Percentiles rank a stretch among this genome's conserved stretches.
phyloP scores from a whole-genome alignment of 2,329 filamentous ascomycete genomes.

The Aspergillus awamori region DNA sequence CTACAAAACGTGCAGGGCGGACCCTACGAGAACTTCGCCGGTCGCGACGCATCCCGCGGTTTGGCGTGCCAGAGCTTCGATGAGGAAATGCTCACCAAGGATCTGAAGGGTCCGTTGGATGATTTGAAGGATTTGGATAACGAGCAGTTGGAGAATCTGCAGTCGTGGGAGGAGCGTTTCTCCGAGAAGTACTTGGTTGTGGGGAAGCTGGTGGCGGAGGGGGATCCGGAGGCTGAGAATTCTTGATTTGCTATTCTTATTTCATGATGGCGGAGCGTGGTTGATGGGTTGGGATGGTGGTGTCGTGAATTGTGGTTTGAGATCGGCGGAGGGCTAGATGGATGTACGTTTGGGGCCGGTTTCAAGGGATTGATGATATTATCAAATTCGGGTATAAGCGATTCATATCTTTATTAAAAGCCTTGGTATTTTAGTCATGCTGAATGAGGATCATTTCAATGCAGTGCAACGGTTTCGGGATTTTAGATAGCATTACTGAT shows the following conservation, averaged over 20 bases:
- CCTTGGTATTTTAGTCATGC: not conserved
- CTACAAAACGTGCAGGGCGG: constrained; percentile 59
- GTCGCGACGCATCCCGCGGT: constrained; percentile 84
- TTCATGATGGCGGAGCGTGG: not conserved
- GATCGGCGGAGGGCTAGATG: not conserved
- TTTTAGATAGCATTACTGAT: no score
- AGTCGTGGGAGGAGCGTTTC: constrained; percentile 93
- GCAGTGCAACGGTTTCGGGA: not conserved
- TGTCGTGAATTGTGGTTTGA: not conserved
- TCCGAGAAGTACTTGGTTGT: constrained; percentile 94
- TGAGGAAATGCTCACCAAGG: constrained; percentile 89
- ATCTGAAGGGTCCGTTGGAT: constrained; percentile 82
- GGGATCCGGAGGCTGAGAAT: constrained; percentile 48
- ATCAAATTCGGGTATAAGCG: no score
- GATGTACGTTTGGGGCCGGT: not conserved
- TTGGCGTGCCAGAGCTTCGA: constrained; percentile 92
- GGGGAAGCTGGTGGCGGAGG: constrained; percentile 74
- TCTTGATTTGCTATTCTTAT: constrained; percentile 9
- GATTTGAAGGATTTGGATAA: constrained; percentile 69
- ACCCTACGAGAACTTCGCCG: constrained; percentile 95
- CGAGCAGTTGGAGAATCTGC: constrained; percentile 80
- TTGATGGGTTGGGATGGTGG: not conserved
- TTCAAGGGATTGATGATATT: no score
- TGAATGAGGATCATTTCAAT: not conserved
- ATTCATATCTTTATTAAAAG: not conserved